phyloP scores from a whole-genome alignment of 176 grass and related monocot species.

The Zea luxurians region DNA sequence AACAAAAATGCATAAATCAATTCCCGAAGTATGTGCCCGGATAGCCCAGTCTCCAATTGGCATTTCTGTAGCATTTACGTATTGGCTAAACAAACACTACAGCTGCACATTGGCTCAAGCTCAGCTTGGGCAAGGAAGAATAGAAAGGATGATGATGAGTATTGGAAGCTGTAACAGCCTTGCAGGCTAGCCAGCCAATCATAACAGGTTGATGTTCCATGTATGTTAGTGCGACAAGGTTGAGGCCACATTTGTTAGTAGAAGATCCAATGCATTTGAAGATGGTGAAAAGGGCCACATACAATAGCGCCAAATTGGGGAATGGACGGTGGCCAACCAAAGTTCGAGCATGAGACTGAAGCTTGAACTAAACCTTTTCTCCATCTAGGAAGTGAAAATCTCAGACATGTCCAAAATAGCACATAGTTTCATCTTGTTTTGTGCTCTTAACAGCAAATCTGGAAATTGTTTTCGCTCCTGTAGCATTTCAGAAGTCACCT shows the following conservation, averaged over 20 bases:
- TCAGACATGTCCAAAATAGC: neutral
- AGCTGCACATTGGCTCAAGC: neutral
- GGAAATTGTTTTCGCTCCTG: neutral
- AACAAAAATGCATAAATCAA: too few species aligned
- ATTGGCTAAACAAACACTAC: neutral
- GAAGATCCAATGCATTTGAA: neutral
- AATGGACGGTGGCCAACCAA: neutral
- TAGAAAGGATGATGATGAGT: neutral
- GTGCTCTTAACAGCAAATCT: neutral
- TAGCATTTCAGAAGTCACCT: neutral
- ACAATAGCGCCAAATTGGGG: neutral
- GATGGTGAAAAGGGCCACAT: neutral
- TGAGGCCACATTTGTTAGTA: neutral
- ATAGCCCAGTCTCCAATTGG: neutral
- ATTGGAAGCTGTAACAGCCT: neutral
- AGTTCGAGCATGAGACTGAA: neutral
- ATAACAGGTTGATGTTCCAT: neutral
- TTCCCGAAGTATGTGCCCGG: too few species aligned
- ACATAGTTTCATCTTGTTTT: neutral
- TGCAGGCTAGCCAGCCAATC: neutral
- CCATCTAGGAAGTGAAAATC: neutral
- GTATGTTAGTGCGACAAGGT: neutral
- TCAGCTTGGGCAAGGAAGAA: neutral
- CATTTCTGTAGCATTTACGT: constrained; percentile 3
- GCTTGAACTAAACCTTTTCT: neutral